Percentiles rank a stretch among this genome's conserved stretches.
Conservation (phyloP, 495 filamentous ascomycete species). For the Tetracladium marchalianum region DNA sequence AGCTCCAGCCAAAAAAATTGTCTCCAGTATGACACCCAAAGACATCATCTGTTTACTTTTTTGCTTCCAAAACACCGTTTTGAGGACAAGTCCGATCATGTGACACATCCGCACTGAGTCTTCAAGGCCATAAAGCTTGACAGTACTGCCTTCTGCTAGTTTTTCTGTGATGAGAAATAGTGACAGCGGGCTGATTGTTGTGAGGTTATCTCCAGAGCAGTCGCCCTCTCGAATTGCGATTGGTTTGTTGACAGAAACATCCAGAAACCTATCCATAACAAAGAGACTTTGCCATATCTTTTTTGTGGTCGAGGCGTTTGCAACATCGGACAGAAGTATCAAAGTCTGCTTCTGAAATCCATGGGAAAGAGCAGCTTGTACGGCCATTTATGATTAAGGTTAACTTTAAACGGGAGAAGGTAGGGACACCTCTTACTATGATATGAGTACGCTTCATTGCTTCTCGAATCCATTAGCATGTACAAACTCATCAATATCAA, state of each 20-base stretch:
- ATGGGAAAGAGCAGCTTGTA: conserved; percentile 48
- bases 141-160: conserved; percentile 27
- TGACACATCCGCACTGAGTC: conserved; percentile 46
- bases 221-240: conserved; percentile 53
- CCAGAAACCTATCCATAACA: conserved; percentile 50
- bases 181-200: conserved; percentile 23
- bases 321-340: no score
- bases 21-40: conserved; percentile 52
- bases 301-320: conserved; percentile 38
- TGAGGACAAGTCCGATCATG: conserved; percentile 57
- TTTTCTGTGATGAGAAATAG: conserved; percentile 23
- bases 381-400: conserved; percentile 44
- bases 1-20: conserved; percentile 41
- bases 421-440: conserved; percentile 29
- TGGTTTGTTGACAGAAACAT: conserved; percentile 48
- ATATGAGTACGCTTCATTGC: conserved; percentile 51
- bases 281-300: conserved; percentile 52
- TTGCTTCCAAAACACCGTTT: conserved; percentile 57
- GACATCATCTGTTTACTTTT: conserved; percentile 44
- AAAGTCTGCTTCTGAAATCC: conserved; percentile 52
- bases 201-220: conserved; percentile 40
- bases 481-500: conserved; percentile 51
- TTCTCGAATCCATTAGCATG: conserved; percentile 43
- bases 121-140: conserved; percentile 31
- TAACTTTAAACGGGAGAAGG: conserved; percentile 4